Evolutionary conservation across 495 filamentous ascomycete genomes (phyloP).

Genomic region (Penicillium psychrofluorescens): DNA sequence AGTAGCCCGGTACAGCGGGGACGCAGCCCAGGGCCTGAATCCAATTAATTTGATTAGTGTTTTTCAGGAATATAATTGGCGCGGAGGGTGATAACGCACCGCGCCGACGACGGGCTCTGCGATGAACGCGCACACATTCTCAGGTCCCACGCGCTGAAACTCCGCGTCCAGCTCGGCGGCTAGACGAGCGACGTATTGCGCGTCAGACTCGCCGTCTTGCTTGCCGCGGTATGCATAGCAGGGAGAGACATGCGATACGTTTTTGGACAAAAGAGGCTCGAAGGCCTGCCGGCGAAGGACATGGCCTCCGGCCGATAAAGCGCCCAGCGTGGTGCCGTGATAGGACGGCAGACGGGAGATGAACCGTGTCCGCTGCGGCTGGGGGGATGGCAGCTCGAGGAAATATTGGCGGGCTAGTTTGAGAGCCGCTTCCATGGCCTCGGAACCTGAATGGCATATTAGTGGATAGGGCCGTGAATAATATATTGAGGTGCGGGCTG

Average conservation of each 20-base stretch:
- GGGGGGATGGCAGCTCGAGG: slow-evolving; percentile 41
- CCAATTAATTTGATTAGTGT: background rate
- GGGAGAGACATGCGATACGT: slow-evolving; percentile 58
- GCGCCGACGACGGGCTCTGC: slow-evolving; percentile 64
- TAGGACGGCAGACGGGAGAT: slow-evolving; percentile 66
- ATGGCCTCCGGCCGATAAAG: slow-evolving; percentile 58
- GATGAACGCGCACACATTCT: slow-evolving; percentile 70
- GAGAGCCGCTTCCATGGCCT: slow-evolving; percentile 63
- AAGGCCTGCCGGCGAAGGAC: slow-evolving; percentile 55
- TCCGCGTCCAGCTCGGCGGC: slow-evolving; percentile 65
- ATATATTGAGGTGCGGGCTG: slow-evolving; percentile 1
- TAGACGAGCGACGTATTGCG: slow-evolving; percentile 50
- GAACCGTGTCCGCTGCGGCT: slow-evolving; percentile 48
- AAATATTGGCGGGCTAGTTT: slow-evolving; percentile 60
- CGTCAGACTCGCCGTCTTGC: slow-evolving; percentile 34
- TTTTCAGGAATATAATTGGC: background rate
- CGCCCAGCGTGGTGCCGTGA: slow-evolving; percentile 67
- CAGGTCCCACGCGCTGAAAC: slow-evolving; percentile 62
- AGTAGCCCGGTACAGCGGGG: slow-evolving; percentile 56
- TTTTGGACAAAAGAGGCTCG: slow-evolving; percentile 54
- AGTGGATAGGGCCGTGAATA: too few relatives aligned
- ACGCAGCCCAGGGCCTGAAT: slow-evolving; percentile 51
- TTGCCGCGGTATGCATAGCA: slow-evolving; percentile 62
- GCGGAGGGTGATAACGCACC: slow-evolving; percentile 22
- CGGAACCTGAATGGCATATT: slow-evolving; percentile 41